A percentile compares a stretch with the other conserved stretches of the same genome.
Conservation (phyloP, 352 stramenopile genomes). For the Sclerospora graminicola region DNA sequence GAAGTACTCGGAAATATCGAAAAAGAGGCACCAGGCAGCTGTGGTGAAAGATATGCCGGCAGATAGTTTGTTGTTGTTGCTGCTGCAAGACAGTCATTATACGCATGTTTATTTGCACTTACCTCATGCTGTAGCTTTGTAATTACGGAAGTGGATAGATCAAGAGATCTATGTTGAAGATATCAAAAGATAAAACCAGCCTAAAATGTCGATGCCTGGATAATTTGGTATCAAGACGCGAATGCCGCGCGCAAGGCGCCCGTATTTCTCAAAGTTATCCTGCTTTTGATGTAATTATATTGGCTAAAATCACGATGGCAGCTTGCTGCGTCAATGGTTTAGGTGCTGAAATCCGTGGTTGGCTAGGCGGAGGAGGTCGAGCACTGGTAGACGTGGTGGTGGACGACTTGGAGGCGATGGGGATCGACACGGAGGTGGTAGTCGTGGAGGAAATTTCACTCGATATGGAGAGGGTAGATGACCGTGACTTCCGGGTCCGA, state of each 20-base stretch:
- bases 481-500: constrained; percentile 38
- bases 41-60: too few relatives aligned
- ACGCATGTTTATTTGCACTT: too few relatives aligned
- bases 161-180: too few relatives aligned
- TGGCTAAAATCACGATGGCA: neutral
- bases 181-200: too few relatives aligned
- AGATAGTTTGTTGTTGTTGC: too few relatives aligned
- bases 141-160: too few relatives aligned
- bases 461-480: constrained; percentile 21
- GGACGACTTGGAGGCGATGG: constrained; percentile 32
- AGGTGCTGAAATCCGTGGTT: constrained; percentile 69
- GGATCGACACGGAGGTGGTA: constrained; percentile 27
- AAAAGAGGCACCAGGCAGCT: too few relatives aligned
- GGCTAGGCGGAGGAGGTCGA: constrained; percentile 40
- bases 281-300: constrained; percentile 4
- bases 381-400: constrained; percentile 26
- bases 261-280: constrained; percentile 70
- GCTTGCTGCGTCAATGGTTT: neutral
- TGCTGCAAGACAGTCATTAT: too few relatives aligned
- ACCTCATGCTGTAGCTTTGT: too few relatives aligned
- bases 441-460: constrained; percentile 19
- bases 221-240: constrained; percentile 76
- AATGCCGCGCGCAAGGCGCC: constrained; percentile 74
- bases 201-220: too few relatives aligned
- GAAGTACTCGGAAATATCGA: too few relatives aligned